Evolutionary conservation across 2,329 filamentous ascomycete genomes (phyloP).

Genomic region (Aspergillus japonicus): DNA sequence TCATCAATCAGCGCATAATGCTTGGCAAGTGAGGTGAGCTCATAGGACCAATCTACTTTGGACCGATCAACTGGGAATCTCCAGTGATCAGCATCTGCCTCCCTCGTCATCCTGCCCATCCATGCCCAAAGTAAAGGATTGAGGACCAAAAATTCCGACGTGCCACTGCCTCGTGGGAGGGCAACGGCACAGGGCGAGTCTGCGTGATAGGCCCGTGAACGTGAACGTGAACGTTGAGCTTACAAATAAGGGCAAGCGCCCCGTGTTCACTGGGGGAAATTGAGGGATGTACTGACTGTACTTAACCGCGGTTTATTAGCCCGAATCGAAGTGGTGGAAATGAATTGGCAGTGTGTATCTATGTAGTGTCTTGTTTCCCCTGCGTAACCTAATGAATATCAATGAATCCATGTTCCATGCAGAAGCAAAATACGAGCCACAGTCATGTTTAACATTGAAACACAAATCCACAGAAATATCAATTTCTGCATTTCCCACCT

Average conservation of each 20-base stretch:
- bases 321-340: not conserved
- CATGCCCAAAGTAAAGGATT: constrained; percentile 15
- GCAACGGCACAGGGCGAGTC: not conserved
- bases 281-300: not conserved
- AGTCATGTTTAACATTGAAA: not conserved
- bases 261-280: not conserved
- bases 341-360: not conserved
- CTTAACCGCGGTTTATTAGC: too few species aligned
- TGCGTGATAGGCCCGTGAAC: not conserved
- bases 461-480: not conserved
- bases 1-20: not conserved
- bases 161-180: not conserved
- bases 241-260: not conserved
- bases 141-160: constrained; percentile 6
- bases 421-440: constrained; percentile 3
- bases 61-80: constrained; percentile 5
- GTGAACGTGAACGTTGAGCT: not conserved
- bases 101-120: constrained; percentile 7
- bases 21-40: constrained; percentile 1
- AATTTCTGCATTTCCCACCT: too few species aligned
- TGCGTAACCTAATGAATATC: constrained; percentile 4
- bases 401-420: not conserved
- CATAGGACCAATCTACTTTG: constrained; percentile 6
- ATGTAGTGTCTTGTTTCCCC: constrained; percentile 1
- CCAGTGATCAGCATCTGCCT: constrained; percentile 5